These are phyloP conservation scores for Hanseniaspora mollemarum DNA, from an alignment of 805 yeast species.

Conservation along the genomic window DNA sequence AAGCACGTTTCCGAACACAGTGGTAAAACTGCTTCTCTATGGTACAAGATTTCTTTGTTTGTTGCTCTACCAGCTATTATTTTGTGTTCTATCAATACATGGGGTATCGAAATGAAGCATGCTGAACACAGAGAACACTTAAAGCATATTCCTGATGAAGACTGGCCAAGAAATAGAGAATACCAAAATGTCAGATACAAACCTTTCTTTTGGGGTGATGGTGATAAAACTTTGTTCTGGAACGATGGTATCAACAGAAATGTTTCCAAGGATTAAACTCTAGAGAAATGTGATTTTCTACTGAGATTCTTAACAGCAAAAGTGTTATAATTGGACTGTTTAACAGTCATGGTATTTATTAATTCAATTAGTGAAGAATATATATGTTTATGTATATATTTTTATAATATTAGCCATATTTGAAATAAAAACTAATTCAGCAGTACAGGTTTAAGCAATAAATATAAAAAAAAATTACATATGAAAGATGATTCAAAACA, in stretches of 20 bases:
- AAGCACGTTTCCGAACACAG: conserved; percentile 74
- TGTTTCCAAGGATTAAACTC: conserved; percentile 33
- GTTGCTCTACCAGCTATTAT: conserved; percentile 76
- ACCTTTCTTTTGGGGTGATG: conserved; percentile 97
- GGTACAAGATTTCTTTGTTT: conserved; percentile 75
- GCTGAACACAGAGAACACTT: conserved; percentile 79
- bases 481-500: not conserved
- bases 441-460: too few species aligned
- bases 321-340: not conserved
- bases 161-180: conserved; percentile 84
- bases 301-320: not conserved
- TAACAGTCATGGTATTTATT: not conserved
- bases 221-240: conserved; percentile 97
- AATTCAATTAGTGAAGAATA: not conserved
- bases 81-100: conserved; percentile 68
- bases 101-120: conserved; percentile 73
- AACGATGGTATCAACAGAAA: conserved; percentile 84
- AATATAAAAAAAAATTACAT: too few species aligned
- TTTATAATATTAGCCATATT: too few species aligned
- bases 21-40: conserved; percentile 54
- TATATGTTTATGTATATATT: not conserved
- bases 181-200: conserved; percentile 82
- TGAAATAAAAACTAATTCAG: too few species aligned
- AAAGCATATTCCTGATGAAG: conserved; percentile 62
- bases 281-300: not conserved